Conservation (phyloP, 345 rosid genomes). For the Iberis pinnata region DNA sequence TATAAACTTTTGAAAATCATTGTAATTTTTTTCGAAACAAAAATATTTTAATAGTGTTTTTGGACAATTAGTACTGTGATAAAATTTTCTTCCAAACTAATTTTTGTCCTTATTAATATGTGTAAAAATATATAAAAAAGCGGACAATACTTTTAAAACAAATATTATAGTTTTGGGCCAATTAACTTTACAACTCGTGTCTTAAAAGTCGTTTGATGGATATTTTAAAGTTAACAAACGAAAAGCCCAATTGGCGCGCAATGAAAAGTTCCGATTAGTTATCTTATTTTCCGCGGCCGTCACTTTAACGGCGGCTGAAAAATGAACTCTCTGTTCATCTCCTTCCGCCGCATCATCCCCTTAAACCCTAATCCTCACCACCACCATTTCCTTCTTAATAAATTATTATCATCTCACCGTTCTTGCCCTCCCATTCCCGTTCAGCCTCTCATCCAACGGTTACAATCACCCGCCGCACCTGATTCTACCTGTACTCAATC, state of each 20-base stretch:
- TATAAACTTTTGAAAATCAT: too few species aligned
- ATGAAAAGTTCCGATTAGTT: neutral
- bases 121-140: too few species aligned
- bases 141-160: neutral
- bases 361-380: conserved; percentile 23
- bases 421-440: conserved; percentile 31
- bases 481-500: conserved; percentile 20
- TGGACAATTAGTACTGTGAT: too few species aligned
- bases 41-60: neutral
- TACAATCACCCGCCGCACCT: conserved; percentile 22
- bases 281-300: conserved; percentile 10
- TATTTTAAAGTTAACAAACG: neutral
- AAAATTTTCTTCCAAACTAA: too few species aligned
- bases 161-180: neutral
- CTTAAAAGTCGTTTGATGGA: neutral
- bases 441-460: conserved; percentile 37
- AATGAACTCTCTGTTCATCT: conserved; percentile 33
- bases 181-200: neutral
- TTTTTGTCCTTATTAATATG: too few species aligned
- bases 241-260: conserved; percentile 17
- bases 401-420: conserved; percentile 24
- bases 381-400: conserved; percentile 15
- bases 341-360: conserved; percentile 19
- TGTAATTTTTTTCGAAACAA: neutral
- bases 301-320: conserved; percentile 14